Conservation (phyloP, 2,329 filamentous ascomycete species). For the Cryoendolithus antarcticus region DNA sequence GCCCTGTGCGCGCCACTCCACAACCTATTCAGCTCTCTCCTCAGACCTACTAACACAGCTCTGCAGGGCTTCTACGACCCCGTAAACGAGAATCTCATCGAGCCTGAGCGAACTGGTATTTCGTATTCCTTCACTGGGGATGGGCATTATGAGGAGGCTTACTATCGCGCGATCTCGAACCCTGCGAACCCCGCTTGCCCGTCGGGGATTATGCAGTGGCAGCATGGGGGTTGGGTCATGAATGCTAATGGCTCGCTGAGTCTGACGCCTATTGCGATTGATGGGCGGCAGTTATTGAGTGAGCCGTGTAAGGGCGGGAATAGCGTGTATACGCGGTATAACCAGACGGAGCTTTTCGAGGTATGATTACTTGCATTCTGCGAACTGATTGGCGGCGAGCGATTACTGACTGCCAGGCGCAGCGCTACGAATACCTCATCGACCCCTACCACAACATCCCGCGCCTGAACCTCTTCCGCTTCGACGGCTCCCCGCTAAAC, state of each 20-base stretch:
- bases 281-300: constrained; percentile 56
- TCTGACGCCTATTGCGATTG: constrained; percentile 49
- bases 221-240: constrained; percentile 53
- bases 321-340: constrained; percentile 53
- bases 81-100: constrained; percentile 50
- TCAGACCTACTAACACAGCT: constrained; percentile 1
- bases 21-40: background rate
- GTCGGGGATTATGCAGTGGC: constrained; percentile 35
- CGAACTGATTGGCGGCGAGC: background rate
- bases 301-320: constrained; percentile 48
- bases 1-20: constrained; percentile 43
- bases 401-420: background rate
- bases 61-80: constrained; percentile 57
- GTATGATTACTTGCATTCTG: constrained; percentile 27
- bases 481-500: constrained; percentile 52
- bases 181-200: constrained; percentile 36
- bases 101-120: constrained; percentile 55
- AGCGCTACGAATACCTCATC: constrained; percentile 35
- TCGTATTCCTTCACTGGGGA: constrained; percentile 62
- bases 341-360: constrained; percentile 50
- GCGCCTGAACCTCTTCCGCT: constrained; percentile 52
- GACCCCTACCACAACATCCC: constrained; percentile 51
- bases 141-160: constrained; percentile 56
- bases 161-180: constrained; percentile 57
- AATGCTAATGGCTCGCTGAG: constrained; percentile 45